phyloP scores from a whole-genome alignment of 1,139 yeast genomes.

The Pichia sp. region DNA sequence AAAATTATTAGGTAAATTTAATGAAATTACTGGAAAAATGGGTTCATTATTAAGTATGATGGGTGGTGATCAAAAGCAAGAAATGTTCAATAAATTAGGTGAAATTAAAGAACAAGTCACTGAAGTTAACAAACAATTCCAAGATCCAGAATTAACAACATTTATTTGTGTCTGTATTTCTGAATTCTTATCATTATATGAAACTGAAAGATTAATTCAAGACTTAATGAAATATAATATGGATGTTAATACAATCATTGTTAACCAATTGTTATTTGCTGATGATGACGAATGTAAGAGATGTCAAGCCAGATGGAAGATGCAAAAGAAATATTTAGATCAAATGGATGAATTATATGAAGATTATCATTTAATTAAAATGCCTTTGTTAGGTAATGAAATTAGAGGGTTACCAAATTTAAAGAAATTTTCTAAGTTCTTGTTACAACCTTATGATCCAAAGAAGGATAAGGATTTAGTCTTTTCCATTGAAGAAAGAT shows the following conservation, averaged over 20 bases:
- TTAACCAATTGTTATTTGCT: slow-evolving; percentile 86
- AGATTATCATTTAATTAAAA: slow-evolving; percentile 90
- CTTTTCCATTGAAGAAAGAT: slow-evolving; percentile 57
- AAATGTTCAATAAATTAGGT: slow-evolving; percentile 72
- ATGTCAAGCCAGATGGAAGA: slow-evolving; percentile 88
- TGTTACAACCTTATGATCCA: slow-evolving; percentile 67
- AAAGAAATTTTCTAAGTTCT: slow-evolving; percentile 65
- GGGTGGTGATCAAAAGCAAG: slow-evolving; percentile 59
- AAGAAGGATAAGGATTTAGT: slow-evolving; percentile 51
- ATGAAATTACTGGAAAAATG: slow-evolving; percentile 75
- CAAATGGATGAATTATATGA: slow-evolving; percentile 88
- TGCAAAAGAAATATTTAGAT: slow-evolving; percentile 90
- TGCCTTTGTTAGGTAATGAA: slow-evolving; percentile 91
- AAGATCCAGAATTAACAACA: slow-evolving; percentile 92
- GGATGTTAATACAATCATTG: slow-evolving; percentile 94
- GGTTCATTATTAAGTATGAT: slow-evolving; percentile 90
- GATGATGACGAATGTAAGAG: slow-evolving; percentile 75
- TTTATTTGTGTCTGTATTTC: slow-evolving; percentile 97
- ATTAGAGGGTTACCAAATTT: slow-evolving; percentile 86
- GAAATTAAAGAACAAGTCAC: slow-evolving; percentile 78
- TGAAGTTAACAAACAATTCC: slow-evolving; percentile 90
- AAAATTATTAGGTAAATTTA: slow-evolving; percentile 77
- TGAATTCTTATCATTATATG: slow-evolving; percentile 89
- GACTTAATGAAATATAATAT: slow-evolving; percentile 89
- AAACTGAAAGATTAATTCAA: slow-evolving; percentile 95